Evolutionary conservation across 768 basidiomycete genomes (phyloP).

Genomic region (Sistotremastrum niveocremeum): DNA sequence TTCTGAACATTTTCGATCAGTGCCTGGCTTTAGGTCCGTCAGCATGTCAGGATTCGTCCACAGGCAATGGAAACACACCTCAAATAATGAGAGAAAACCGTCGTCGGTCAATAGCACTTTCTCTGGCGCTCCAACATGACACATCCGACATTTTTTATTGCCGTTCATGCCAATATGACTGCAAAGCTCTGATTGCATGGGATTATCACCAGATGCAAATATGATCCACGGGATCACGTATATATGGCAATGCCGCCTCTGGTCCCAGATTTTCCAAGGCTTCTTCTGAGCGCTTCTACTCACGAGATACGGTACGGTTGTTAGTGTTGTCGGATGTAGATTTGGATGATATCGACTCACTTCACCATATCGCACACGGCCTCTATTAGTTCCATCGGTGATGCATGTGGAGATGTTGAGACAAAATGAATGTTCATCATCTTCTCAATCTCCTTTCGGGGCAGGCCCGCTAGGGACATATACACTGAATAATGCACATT

Average conservation of each 20-base stretch:
- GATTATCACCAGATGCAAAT: conserved; percentile 24
- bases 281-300: conserved; percentile 4
- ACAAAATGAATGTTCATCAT: conserved; percentile 19
- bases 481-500: conserved; percentile 23
- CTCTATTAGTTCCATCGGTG: conserved; percentile 20
- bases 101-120: conserved; percentile 13
- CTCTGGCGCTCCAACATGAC: conserved; percentile 17
- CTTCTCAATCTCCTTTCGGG: conserved; percentile 17
- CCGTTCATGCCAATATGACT: conserved; percentile 28
- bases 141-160: conserved; percentile 26
- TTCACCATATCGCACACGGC: conserved; percentile 16
- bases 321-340: too few species aligned
- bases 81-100: conserved; percentile 15
- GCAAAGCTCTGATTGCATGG: conserved; percentile 22
- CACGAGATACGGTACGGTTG: neutral
- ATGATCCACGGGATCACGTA: conserved; percentile 13
- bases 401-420: conserved; percentile 19
- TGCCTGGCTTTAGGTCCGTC: conserved; percentile 3
- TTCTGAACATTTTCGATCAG: conserved; percentile 1
- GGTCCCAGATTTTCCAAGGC: conserved; percentile 13
- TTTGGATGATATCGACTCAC: too few species aligned
- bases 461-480: conserved; percentile 19
- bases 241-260: conserved; percentile 12
- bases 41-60: too few species aligned
- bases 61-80: conserved; percentile 3